A percentile compares a stretch with the other conserved stretches of the same genome.
Evolutionary conservation across 257 asterid genomes (phyloP).

Genomic region (Cruciata laevipes): DNA sequence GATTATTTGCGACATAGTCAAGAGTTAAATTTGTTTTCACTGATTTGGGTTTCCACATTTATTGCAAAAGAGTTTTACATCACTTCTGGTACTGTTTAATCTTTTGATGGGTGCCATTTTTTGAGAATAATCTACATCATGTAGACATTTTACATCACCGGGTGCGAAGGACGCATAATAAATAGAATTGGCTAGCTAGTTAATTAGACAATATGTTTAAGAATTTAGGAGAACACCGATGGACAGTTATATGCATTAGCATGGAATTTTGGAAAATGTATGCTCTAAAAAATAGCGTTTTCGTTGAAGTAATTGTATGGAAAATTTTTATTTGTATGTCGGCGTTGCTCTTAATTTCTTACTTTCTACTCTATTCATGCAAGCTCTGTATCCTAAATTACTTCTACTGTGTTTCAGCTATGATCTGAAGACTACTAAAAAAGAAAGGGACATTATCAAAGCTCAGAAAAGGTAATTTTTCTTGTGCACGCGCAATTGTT

Average conservation of each 20-base stretch:
- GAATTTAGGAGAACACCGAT: background rate
- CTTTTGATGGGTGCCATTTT: background rate
- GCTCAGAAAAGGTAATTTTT: slow-evolving; percentile 56
- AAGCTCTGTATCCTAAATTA: slow-evolving; percentile 4
- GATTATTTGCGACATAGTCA: background rate
- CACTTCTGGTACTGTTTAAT: background rate
- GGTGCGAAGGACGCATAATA: background rate
- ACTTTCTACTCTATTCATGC: background rate
- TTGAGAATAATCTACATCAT: background rate
- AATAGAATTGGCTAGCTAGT: background rate
- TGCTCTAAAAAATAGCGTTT: background rate
- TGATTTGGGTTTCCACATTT: background rate
- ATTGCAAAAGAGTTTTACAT: background rate
- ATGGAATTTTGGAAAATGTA: background rate
- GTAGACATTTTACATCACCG: background rate
- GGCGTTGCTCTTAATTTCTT: background rate
- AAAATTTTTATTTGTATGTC: background rate
- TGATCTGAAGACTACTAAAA: slow-evolving; percentile 60
- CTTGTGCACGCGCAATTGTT: background rate
- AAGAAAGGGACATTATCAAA: slow-evolving; percentile 47
- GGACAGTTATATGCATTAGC: background rate
- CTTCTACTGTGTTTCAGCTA: slow-evolving; percentile 40
- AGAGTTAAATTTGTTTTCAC: background rate
- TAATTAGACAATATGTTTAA: background rate
- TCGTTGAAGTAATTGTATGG: background rate